Base-by-base conservation (phyloP, 2,329 filamentous ascomycete genomes). In the Trichoderma endophyticum region DNA sequence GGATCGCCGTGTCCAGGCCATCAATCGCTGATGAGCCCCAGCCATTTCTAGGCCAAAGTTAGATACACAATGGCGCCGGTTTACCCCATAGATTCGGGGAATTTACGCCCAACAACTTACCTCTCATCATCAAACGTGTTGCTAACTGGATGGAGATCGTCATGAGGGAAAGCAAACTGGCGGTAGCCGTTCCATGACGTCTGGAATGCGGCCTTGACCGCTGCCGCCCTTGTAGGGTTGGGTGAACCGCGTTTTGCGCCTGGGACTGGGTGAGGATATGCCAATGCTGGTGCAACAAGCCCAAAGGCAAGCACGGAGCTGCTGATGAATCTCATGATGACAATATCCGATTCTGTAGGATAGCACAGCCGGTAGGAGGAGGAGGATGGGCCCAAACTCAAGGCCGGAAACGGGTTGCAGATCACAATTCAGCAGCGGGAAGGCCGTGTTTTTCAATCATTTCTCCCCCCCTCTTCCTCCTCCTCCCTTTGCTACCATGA, bases 11-110 rank as follows among this genome's bases (percentile, higher is more conserved):
- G 72, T 89, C 91, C 61, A 97, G 84, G 2, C 93, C 92, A 79
- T 97, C 94, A 15, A 96, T 87, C 1, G 93, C 92, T 56, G 91
- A 94, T 34, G 93, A 93, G 28, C 93, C 94, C 94, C 94, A 97
- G 69, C 89, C 91, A 77, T 95, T 95, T 73, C 93, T 95, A 32
- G 7, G 15, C 48, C 12, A n/a, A 34, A 36, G 43, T 71, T 48
- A 66, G 69, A 30, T n/a, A 56, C 34, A 15, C 5, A 3, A 26
- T 7, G 21, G 6, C n/a, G 28, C 24, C 51, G 11, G 18, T n/a
- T 51, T 21, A 21, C 4, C 12, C 24, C 30, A 6, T 28, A 21
- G 2, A 4, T 18, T 54, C 48, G 48, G 21, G n/a, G 15, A 34
- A 14, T 14, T 32, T 21, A 34, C 18, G 9, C 14, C 24, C 32